A percentile compares a stretch with the other conserved stretches of the same genome.
Evolutionary conservation across 176 grass and related monocot species (phyloP).

Genomic region (Paspalum vaginatum): DNA sequence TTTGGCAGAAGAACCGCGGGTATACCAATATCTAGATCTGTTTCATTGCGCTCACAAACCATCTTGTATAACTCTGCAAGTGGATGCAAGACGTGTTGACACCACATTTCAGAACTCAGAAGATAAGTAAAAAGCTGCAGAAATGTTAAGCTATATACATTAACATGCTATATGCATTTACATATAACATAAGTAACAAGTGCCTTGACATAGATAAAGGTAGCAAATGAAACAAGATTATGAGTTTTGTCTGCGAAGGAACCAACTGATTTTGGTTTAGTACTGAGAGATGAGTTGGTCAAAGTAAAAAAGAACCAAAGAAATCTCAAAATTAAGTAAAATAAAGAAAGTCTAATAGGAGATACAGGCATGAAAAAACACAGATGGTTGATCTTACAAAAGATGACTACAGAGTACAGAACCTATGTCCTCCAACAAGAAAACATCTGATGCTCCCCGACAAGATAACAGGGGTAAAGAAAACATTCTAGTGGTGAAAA

Average conservation of each 20-base stretch:
- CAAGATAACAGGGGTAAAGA: background rate
- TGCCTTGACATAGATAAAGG: constrained; percentile 20
- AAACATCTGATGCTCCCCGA: too few species aligned
- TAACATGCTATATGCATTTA: background rate
- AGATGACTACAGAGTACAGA: too few species aligned
- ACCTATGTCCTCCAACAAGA: too few species aligned
- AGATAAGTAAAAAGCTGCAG: background rate
- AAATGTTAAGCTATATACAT: constrained; percentile 1
- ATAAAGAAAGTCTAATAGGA: background rate
- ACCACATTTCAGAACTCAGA: background rate
- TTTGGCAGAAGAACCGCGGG: constrained; percentile 89
- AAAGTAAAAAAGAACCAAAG: background rate
- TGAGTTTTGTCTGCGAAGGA: background rate
- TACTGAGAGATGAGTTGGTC: background rate
- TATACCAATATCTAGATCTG: constrained; percentile 77
- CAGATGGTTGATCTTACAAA: too few species aligned
- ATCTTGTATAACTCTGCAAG: constrained; percentile 97
- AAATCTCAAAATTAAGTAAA: constrained; percentile 4
- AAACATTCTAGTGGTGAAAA: background rate
- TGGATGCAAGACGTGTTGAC: background rate
- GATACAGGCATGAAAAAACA: too few species aligned
- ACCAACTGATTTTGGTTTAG: constrained; percentile 11
- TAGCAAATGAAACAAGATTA: constrained; percentile 1
- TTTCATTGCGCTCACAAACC: constrained; percentile 89
- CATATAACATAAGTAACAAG: constrained; percentile 19